Evolutionary conservation across 306 rosid genomes (phyloP).

Genomic region (Medicago ruthenica): DNA sequence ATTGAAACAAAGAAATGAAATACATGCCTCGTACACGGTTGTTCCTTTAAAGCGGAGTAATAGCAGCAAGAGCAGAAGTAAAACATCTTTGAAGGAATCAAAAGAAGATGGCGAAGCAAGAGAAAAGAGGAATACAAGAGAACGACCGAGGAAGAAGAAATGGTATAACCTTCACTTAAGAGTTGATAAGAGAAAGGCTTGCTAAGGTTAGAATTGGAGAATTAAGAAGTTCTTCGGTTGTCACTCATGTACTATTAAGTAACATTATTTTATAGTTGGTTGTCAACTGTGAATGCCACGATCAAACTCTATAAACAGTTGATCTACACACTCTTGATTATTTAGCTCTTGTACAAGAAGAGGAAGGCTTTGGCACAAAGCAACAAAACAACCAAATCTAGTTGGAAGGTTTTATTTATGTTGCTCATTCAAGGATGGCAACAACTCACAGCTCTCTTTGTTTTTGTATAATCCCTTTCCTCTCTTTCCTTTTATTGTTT

Average conservation of each 20-base stretch:
- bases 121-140: constrained; percentile 73
- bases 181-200: constrained; percentile 94
- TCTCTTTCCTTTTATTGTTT: constrained; percentile 38
- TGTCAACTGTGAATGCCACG: constrained; percentile 27
- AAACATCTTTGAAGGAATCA: constrained; percentile 67
- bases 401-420: constrained; percentile 41
- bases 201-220: constrained; percentile 64
- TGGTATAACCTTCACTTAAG: constrained; percentile 89
- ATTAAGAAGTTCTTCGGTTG: constrained; percentile 22
- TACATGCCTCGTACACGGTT: constrained; percentile 80
- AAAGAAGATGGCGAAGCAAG: constrained; percentile 75
- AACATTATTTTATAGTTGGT: constrained; percentile 18
- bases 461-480: constrained; percentile 63
- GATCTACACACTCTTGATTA: constrained; percentile 35
- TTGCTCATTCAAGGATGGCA: constrained; percentile 51
- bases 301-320: constrained; percentile 40
- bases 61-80: constrained; percentile 77
- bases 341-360: constrained; percentile 48
- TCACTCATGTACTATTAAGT: constrained; percentile 34
- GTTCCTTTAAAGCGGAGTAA: constrained; percentile 78
- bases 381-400: constrained; percentile 38
- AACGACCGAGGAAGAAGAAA: constrained; percentile 83
- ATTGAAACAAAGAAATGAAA: constrained; percentile 87
- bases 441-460: constrained; percentile 53
- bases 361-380: constrained; percentile 43